These are phyloP conservation scores for Astraeus odoratus DNA, from an alignment of 768 basidiomycete species.

Conservation along the genomic window DNA sequence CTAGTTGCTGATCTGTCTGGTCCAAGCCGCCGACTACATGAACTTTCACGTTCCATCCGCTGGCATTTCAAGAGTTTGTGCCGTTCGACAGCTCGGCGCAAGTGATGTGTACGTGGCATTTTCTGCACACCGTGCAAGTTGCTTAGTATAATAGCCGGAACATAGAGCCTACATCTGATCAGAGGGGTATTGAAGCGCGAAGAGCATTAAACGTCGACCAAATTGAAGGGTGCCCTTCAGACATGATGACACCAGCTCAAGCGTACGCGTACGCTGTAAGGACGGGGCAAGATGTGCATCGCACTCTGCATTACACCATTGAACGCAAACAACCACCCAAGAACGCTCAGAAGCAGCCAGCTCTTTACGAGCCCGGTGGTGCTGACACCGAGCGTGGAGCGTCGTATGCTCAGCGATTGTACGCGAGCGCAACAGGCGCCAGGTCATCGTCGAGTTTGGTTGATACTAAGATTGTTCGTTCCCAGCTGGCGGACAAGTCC, in stretches of 20 bases:
- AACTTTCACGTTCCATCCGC: too few species aligned
- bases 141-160: too few species aligned
- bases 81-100: too few species aligned
- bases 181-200: conserved; percentile 1
- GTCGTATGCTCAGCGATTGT: conserved; percentile 37
- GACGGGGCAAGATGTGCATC: conserved; percentile 7
- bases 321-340: conserved; percentile 14
- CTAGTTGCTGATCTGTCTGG: too few species aligned
- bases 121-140: too few species aligned
- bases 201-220: background rate
- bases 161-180: conserved; percentile 3
- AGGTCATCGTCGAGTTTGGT: conserved; percentile 6
- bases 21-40: too few species aligned
- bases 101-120: too few species aligned
- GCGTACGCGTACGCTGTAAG: conserved; percentile 12
- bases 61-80: too few species aligned
- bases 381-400: conserved; percentile 12
- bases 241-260: conserved; percentile 15
- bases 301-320: conserved; percentile 10
- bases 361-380: background rate
- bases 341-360: conserved; percentile 1
- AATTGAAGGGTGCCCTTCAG: background rate
- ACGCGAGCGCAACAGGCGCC: conserved; percentile 32
- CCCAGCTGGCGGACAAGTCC: conserved; percentile 4
- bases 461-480: background rate